phyloP scores from a whole-genome alignment of 2,329 filamentous ascomycete genomes.

The Phialophora verrucosa region DNA sequence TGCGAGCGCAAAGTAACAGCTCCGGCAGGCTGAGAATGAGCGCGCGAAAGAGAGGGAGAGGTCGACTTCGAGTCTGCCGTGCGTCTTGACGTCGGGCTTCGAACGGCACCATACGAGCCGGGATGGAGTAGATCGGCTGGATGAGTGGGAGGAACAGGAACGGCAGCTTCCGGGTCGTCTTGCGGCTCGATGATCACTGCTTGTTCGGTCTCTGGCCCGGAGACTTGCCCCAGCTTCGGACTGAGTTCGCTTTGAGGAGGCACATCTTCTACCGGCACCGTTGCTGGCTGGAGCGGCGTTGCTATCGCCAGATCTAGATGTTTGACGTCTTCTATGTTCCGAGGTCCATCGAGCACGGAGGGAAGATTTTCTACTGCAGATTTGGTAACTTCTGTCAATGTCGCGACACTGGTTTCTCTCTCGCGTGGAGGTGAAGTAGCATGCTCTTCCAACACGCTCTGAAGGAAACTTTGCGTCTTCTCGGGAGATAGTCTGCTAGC shows the following conservation, averaged over 20 bases:
- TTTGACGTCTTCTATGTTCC: slow-evolving; percentile 60
- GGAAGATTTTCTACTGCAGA: slow-evolving; percentile 33
- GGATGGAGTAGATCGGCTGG: slow-evolving; percentile 10
- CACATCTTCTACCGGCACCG: slow-evolving; percentile 11
- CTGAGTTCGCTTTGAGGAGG: slow-evolving; percentile 1
- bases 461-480: slow-evolving; percentile 67
- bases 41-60: slow-evolving; percentile 56
- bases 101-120: background rate
- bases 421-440: slow-evolving; percentile 42
- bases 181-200: background rate
- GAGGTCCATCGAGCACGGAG: slow-evolving; percentile 33
- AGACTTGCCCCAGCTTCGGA: background rate
- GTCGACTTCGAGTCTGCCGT: slow-evolving; percentile 42
- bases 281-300: slow-evolving; percentile 15
- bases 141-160: background rate
- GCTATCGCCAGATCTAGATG: slow-evolving; percentile 65
- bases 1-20: slow-evolving; percentile 43
- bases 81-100: slow-evolving; percentile 37
- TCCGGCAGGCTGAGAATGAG: slow-evolving; percentile 58
- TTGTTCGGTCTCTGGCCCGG: background rate
- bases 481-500: slow-evolving; percentile 61
- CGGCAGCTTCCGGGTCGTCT: background rate
- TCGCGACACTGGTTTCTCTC: slow-evolving; percentile 14
- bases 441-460: slow-evolving; percentile 70
- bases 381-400: slow-evolving; percentile 24